Conservation (phyloP, 2,329 filamentous ascomycete species). For the Neoscytalidium dimidiatum region DNA sequence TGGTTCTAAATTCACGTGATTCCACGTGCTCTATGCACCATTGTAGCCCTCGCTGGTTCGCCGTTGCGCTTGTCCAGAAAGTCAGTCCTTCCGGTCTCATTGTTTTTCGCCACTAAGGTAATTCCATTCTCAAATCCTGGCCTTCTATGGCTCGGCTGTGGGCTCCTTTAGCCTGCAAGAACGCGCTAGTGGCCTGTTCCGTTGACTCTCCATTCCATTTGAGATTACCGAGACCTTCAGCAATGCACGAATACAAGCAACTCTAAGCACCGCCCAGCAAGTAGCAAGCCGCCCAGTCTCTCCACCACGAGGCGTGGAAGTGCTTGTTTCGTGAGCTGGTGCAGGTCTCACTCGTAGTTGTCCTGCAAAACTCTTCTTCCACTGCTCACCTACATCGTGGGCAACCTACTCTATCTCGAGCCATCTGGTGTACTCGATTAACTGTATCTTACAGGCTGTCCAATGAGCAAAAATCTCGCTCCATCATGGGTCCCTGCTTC, state of each 20-base stretch:
- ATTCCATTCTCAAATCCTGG: background rate
- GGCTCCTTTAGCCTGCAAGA: background rate
- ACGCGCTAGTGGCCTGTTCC: background rate
- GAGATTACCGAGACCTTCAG: background rate
- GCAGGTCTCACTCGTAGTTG: background rate
- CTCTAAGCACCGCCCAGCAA: slow-evolving; percentile 11
- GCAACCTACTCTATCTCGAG: background rate
- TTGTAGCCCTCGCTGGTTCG: too few species aligned
- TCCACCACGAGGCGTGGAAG: background rate
- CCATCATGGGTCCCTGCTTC: background rate
- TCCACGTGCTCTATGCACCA: too few species aligned
- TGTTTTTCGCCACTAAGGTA: background rate
- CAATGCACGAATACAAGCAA: background rate
- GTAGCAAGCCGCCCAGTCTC: background rate
- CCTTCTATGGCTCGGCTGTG: background rate
- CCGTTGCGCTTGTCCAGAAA: too few species aligned
- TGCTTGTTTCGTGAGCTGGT: background rate
- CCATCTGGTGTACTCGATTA: background rate
- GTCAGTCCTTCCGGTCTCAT: too few species aligned
- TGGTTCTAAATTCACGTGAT: too few species aligned
- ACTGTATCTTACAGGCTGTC: background rate
- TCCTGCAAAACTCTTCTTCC: background rate
- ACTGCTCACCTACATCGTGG: background rate
- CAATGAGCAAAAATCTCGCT: background rate
- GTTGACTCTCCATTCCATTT: background rate